Base-by-base conservation (phyloP, 2,329 filamentous ascomycete genomes). In the Saccharata proteae region DNA sequence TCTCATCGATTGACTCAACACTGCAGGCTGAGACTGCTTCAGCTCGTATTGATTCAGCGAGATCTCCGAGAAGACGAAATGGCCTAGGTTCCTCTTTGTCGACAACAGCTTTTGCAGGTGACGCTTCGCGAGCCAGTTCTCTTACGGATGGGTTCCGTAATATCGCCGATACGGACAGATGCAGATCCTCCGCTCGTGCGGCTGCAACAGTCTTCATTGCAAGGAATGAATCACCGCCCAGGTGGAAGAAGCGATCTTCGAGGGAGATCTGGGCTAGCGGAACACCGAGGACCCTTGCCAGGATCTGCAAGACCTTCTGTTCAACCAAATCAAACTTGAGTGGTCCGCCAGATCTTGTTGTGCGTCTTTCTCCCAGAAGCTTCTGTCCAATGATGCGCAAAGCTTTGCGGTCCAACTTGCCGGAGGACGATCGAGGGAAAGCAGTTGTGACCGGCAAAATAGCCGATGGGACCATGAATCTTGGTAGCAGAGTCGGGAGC, bases 141-240 rank as follows among this genome's bases (percentile, higher is more conserved):
- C n/a, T n/a, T n/a, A n/a, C n/a, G n/a, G n/a, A n/a, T n/a, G 61
- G 58, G 30, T 62, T 48, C 12, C 48, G 52, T 52, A 77, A 74
- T 34, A 74, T 65, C 16, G 69, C 61, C 2, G 66, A 64, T 2
- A 76, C 71, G 1, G 61, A 67, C 15, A 76, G 42, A 6, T 56
- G 52, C 29, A 69, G 46, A 0, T 62, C 63, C 15, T 62, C 59
- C 2, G 57, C 52, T 14, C 69, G 56, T 3, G 67, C 62, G 32
- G 67, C 64, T 8, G 67, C 60, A 1, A 74, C 71, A 1, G 77
- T 53, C 44, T 68, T 71, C 69, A 77, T 77, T 2, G 70, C 70
- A 1, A 62, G 52, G 16, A 75, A 68, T 0, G 71, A 75, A 49
- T 75, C 70, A 13, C 71, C 71, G 1, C 71, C 71, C 0, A 74